Evolutionary conservation across 208 protist genomes (phyloP).

Genomic region (Leishmania amazonensis): DNA sequence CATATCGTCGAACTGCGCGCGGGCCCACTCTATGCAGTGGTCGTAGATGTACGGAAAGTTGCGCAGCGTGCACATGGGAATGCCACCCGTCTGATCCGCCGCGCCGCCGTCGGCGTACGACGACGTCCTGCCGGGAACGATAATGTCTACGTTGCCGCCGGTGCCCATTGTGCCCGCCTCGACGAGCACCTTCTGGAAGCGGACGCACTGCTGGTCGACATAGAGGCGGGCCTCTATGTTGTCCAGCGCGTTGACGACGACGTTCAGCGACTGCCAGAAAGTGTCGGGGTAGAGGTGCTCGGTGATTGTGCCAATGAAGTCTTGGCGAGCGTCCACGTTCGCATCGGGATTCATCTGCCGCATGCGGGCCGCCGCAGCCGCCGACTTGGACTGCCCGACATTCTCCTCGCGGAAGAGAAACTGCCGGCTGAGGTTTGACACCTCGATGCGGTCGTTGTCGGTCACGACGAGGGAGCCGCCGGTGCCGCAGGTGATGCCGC

Average conservation of each 20-base stretch:
- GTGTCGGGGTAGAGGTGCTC: slow-evolving; percentile 96
- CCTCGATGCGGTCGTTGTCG: slow-evolving; percentile 99
- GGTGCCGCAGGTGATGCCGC: slow-evolving; percentile 94
- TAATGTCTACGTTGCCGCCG: slow-evolving; percentile 98
- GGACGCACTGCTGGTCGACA: slow-evolving; percentile 96
- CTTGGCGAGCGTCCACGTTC: slow-evolving; percentile 79
- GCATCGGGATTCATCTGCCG: slow-evolving; percentile 96
- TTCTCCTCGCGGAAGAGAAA: slow-evolving; percentile 99
- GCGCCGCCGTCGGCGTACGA: slow-evolving; percentile 97
- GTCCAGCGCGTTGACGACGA: slow-evolving; percentile 99
- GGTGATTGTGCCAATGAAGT: slow-evolving; percentile 95
- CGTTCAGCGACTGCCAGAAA: slow-evolving; percentile 96
- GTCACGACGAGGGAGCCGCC: slow-evolving; percentile 94
- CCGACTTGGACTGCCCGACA: slow-evolving; percentile 96
- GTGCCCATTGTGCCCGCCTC: slow-evolving; percentile 99
- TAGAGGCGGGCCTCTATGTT: slow-evolving; percentile 98
- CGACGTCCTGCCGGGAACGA: slow-evolving; percentile 98
- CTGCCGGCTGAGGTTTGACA: slow-evolving; percentile 99
- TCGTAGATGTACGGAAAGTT: slow-evolving; percentile 99
- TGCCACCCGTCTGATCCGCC: slow-evolving; percentile 96
- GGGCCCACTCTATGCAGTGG: slow-evolving; percentile 98
- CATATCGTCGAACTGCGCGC: slow-evolving; percentile 92
- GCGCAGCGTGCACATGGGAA: slow-evolving; percentile 99
- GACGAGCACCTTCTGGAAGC: slow-evolving; percentile 97
- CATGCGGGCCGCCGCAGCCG: slow-evolving; percentile 91